Evolutionary conservation across 768 basidiomycete genomes (phyloP).

Genomic region (Ramaria rubella): DNA sequence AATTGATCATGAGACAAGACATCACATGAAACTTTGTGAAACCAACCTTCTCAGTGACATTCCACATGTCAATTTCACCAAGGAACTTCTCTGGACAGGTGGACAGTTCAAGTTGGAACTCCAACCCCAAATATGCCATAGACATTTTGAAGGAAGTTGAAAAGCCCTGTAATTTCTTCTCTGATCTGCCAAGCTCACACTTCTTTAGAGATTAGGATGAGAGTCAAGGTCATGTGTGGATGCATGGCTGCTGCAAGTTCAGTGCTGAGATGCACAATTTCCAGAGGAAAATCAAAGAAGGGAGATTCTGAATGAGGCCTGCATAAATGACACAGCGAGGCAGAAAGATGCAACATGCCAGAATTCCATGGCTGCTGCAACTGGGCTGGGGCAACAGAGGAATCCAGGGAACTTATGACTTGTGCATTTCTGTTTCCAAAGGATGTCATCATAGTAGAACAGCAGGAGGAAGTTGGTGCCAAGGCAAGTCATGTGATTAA

Average conservation of each 20-base stretch:
- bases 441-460: background rate
- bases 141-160: slow-evolving; percentile 91
- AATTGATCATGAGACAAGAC: too few relatives aligned
- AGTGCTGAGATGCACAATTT: slow-evolving; percentile 31
- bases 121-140: slow-evolving; percentile 94
- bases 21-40: too few relatives aligned
- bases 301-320: background rate
- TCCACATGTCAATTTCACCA: slow-evolving; percentile 85
- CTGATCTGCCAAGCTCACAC: slow-evolving; percentile 54
- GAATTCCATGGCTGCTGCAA: background rate
- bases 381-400: too few relatives aligned
- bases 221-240: slow-evolving; percentile 23
- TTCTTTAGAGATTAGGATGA: slow-evolving; percentile 31
- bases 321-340: background rate
- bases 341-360: background rate
- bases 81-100: slow-evolving; percentile 94
- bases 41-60: slow-evolving; percentile 72
- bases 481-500: background rate
- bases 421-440: background rate
- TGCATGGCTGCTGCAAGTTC: slow-evolving; percentile 28
- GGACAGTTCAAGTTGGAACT: slow-evolving; percentile 89
- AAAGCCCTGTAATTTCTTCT: slow-evolving; percentile 77
- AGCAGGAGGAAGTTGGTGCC: background rate
- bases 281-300: slow-evolving; percentile 22
- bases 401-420: background rate